Evolutionary conservation across 1,284 basidiomycete genomes (phyloP).

Genomic region (Ustilago loliicola): DNA sequence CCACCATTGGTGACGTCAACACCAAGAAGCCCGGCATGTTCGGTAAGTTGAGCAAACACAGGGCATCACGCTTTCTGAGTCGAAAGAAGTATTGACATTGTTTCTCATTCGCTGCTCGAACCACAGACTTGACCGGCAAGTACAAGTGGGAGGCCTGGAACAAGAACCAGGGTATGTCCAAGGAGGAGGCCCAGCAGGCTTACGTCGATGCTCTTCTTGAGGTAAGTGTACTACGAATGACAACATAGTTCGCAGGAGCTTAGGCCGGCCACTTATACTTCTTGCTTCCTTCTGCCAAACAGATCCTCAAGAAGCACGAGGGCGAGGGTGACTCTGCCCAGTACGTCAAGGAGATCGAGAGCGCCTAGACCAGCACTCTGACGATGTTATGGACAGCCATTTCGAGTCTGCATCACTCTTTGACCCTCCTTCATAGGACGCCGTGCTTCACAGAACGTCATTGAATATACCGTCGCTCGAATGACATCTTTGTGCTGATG

Average conservation of each 20-base stretch:
- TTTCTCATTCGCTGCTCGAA: background rate
- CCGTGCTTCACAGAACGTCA: background rate
- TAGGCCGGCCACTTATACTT: background rate
- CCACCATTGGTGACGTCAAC: conserved; percentile 67
- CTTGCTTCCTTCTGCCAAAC: background rate
- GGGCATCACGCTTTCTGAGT: background rate
- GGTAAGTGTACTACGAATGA: conserved; percentile 29
- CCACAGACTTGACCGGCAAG: conserved; percentile 65
- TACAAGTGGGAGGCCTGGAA: conserved; percentile 70
- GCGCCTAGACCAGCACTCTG: conserved; percentile 34
- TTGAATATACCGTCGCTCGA: conserved; percentile 3
- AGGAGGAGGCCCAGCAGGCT: conserved; percentile 63
- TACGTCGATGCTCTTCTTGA: conserved; percentile 62
- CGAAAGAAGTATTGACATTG: background rate
- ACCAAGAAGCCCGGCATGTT: conserved; percentile 68
- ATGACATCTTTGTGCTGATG: background rate
- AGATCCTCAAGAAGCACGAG: conserved; percentile 62
- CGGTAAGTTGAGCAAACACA: conserved; percentile 41
- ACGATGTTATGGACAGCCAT: too few species aligned
- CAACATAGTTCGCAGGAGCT: background rate
- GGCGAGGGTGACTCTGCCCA: conserved; percentile 59
- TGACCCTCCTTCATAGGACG: background rate
- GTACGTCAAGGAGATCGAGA: conserved; percentile 60
- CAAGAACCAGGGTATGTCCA: conserved; percentile 60
- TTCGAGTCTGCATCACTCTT: background rate